Evolutionary conservation across 345 rosid genomes (phyloP), one percentile per base, ranked within the genome.

Genomic region (Salix arbutifolia): DNA sequence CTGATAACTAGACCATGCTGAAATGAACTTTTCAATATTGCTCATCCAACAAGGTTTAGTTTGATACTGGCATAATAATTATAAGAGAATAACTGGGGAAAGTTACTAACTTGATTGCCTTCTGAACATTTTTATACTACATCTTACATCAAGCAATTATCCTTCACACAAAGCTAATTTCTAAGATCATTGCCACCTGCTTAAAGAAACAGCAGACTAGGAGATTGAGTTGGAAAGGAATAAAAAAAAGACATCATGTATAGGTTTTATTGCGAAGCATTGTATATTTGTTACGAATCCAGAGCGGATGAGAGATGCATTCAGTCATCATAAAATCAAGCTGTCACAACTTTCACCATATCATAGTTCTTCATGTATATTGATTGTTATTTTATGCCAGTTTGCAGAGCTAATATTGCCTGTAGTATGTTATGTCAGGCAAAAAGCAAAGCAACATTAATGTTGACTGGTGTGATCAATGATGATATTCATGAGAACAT

Each of bases 381-480:
- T 12, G 16, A 48, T 48, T 74, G 13, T 58, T 37, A 65, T 58
- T 73, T 35, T 75, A 35, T 5, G 25, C 48, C 74, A 8, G 77
- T 74, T 81, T 85, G 81, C 78, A 74, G 80, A 69, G 60, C 87
- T 88, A 84, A 89, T 85, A 85, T 75, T 82, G 81, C 77, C 85
- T 80, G 82, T 89, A 89, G 92, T 84, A 82, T 84, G 89, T 87
- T 70, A 37, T 83, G 76, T 89, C 88, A 96, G 99, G 97, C 91
- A 76, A 96, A 91, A 85, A 82, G 80, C 82, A 91, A 86, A 88
- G 98, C 98, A 74, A 90, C 94, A 7, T 65, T 96, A 77, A 83
- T 92, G 91, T 83, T 93, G 82, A 87, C 91, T 2, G 90, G 84
- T 74, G 61, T 91, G 77, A 76, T 88, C 50, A 77, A 85, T 76